Evolutionary conservation across 108 stramenopile genomes (phyloP), one percentile per base, ranked within the genome.

Genomic region (Nitzschia sp.): DNA sequence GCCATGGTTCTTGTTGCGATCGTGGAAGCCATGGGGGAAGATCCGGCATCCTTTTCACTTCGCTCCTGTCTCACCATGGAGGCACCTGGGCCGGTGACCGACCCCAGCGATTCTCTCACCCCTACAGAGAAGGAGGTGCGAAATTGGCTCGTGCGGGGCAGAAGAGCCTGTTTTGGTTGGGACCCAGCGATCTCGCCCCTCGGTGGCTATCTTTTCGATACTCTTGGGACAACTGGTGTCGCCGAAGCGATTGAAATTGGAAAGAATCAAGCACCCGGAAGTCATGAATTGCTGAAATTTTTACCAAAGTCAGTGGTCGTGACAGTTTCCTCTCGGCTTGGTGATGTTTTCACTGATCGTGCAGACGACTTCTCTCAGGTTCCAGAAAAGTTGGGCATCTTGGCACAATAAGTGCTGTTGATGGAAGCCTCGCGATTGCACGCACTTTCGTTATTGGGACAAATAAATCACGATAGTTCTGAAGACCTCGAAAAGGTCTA

Each of bases 151-250:
- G 44, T 34, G n/a, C 9, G n/a, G 4, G 75, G 75, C 0, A 28
- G 74, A 34, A 30, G 45, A 15, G 36, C 61, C 3, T 25, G 68
- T 52, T 76, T 69, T 36, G 21, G 46, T 4, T 76, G 75, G 75
- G 75, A 76, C 61, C 75, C 75, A 23, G 60, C 75, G 15, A 41
- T 44, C 2, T 69, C 55, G 23, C 54, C 62, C 8, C 55, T 76
- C 3, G 75, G 63, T 9, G 59, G 53, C 13, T 69, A 56, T 29
- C 36, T 76, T 45, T 76, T 61, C 34, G 68, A 69, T 46, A 58
- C 22, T 16, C 63, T 76, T 22, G 75, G 75, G 34, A 56, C 61
- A 47, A 50, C 59, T 21, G 75, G 75, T 15, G 50, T 76, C 17
- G 62, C 30, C 9, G 57, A 54, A 38, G 68, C 68, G 16, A 53